These are phyloP conservation scores for Holtermannia corniformis DNA, from an alignment of 768 basidiomycete species.

Conservation along the genomic window DNA sequence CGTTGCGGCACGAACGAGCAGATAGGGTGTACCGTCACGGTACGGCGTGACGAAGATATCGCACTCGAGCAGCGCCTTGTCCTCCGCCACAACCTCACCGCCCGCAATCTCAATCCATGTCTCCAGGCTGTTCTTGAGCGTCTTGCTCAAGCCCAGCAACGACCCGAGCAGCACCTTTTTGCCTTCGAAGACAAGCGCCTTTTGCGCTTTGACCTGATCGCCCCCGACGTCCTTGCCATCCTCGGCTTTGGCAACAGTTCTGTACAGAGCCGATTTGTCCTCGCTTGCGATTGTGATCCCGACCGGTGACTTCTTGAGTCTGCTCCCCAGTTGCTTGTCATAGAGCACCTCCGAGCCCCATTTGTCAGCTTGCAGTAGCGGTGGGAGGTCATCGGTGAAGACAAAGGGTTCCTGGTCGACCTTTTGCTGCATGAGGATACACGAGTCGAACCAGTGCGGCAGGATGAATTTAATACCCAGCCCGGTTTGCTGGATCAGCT, in stretches of 20 bases:
- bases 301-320: background rate
- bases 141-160: constrained; percentile 50
- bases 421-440: constrained; percentile 2
- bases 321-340: background rate
- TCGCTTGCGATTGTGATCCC: background rate
- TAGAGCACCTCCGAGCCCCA: background rate
- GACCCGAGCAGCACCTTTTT: constrained; percentile 55
- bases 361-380: constrained; percentile 42
- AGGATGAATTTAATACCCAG: constrained; percentile 57
- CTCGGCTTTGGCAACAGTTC: background rate
- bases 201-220: background rate
- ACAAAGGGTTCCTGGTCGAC: constrained; percentile 31
- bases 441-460: constrained; percentile 62
- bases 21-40: constrained; percentile 60
- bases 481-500: constrained; percentile 3
- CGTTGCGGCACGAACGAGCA: constrained; percentile 47
- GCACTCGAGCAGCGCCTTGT: constrained; percentile 30
- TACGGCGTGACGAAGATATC: constrained; percentile 67
- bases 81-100: constrained; percentile 46
- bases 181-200: constrained; percentile 51
- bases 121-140: constrained; percentile 52
- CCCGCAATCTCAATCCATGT: constrained; percentile 56
- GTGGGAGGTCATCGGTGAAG: constrained; percentile 54
- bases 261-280: background rate
- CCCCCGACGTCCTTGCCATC: background rate